Percentiles rank a stretch among this genome's conserved stretches.
These are phyloP conservation scores for Biscogniauxia mediterranea DNA, from an alignment of 2,329 filamentous ascomycete genomes.

Conservation along the genomic window DNA sequence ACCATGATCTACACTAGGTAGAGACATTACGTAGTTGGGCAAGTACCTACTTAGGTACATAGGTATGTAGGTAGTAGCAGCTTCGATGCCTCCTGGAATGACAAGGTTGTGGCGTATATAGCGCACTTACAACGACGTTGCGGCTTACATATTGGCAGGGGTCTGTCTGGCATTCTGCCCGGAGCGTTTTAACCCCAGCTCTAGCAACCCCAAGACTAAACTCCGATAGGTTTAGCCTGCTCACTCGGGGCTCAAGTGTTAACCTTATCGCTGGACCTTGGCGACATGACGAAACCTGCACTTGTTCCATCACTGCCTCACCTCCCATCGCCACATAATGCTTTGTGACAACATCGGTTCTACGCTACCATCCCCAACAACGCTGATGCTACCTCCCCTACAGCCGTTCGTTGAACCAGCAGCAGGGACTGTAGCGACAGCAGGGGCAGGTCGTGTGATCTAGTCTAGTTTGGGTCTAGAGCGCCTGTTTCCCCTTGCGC, in stretches of 20 bases:
- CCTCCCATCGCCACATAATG: slow-evolving; percentile 30
- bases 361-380: neutral
- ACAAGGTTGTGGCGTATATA: neutral
- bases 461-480: slow-evolving; percentile 10
- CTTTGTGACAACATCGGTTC: slow-evolving; percentile 15
- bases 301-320: slow-evolving; percentile 50
- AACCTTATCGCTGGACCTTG: slow-evolving; percentile 28
- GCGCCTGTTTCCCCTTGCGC: slow-evolving; percentile 14
- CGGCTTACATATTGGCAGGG: slow-evolving; percentile 10
- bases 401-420: neutral
- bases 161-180: slow-evolving; percentile 18
- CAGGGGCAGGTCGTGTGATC: neutral
- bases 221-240: slow-evolving; percentile 14
- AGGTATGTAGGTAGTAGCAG: no score
- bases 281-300: slow-evolving; percentile 42
- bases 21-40: no score
- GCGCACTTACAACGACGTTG: neutral
- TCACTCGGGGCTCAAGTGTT: slow-evolving; percentile 21
- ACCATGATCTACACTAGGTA: no score
- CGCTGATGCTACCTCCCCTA: slow-evolving; percentile 3
- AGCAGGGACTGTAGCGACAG: neutral
- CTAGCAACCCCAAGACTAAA: slow-evolving; percentile 22
- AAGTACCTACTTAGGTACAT: no score
- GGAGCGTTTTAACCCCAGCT: slow-evolving; percentile 22
- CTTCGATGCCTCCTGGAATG: neutral